These are phyloP conservation scores for Toxicodendron radicans DNA, from an alignment of 345 rosid species.

Conservation along the genomic window DNA sequence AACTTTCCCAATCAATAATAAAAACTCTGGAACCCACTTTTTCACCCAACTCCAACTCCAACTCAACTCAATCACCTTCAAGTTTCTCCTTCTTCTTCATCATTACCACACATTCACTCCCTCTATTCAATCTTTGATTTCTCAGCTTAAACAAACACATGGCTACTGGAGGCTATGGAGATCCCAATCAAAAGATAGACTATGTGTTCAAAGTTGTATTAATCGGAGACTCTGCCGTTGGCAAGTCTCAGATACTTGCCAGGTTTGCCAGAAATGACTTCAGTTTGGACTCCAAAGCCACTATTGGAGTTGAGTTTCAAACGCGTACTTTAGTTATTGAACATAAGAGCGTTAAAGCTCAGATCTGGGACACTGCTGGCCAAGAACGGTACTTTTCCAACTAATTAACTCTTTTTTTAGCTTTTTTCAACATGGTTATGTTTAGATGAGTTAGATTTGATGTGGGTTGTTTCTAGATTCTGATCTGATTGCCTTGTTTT, in stretches of 20 bases:
- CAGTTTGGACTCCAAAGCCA: slow-evolving; percentile 85
- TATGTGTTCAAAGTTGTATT: slow-evolving; percentile 85
- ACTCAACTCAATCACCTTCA: too few species aligned
- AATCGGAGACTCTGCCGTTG: slow-evolving; percentile 95
- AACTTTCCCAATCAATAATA: too few species aligned
- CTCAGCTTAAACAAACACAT: slow-evolving; percentile 20
- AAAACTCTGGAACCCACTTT: too few species aligned
- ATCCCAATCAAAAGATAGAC: slow-evolving; percentile 60
- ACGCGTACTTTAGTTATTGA: slow-evolving; percentile 70
- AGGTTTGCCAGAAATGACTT: slow-evolving; percentile 87
- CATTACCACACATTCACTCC: too few species aligned
- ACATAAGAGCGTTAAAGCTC: slow-evolving; percentile 85
- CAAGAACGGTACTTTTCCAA: slow-evolving; percentile 58
- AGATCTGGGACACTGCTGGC: slow-evolving; percentile 99
- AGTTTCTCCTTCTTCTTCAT: too few species aligned
- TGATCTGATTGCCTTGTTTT: background rate
- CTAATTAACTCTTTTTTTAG: background rate
- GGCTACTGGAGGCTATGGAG: slow-evolving; percentile 69
- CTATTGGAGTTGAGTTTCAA: slow-evolving; percentile 95
- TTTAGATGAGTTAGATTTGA: background rate
- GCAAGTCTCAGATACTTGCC: slow-evolving; percentile 82
- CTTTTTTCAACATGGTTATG: background rate
- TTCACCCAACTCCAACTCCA: too few species aligned
- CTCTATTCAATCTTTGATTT: too few species aligned
- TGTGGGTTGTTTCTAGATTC: background rate